Base-by-base conservation (phyloP, 352 stramenopile genomes). In the Phytophthora constricta region DNA sequence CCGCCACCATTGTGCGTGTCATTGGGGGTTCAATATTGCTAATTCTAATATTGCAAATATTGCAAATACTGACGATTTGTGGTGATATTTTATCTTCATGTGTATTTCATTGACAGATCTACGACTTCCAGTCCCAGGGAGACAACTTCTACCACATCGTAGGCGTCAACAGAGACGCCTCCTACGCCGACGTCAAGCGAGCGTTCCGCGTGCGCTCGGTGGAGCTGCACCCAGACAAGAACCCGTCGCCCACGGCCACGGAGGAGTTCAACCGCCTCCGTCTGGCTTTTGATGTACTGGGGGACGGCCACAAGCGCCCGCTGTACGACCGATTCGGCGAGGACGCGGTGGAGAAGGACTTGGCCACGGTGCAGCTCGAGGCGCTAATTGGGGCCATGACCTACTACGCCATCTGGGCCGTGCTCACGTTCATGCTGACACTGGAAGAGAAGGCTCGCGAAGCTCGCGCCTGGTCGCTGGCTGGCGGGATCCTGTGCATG, bases 141-240 rank as follows among this genome's bases (percentile, higher is more conserved):
- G 83, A 80, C 52, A 99, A 99, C 70, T 97, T 98, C 70, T 99
- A 99, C 73, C 73, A 89, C 53, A 76, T 98, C 39, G 76, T 99
- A 7, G 91, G 87, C 37, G 86, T 98, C 42, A 84, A 77, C 20
- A 91, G 96, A 56, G 89, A 97, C 53, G 90, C 93, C 4, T 95
- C 82, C 43, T 92, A 92, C 41, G 62, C 95, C 4, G 97, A 99
- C 65, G 98, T 99, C 71, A 99, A 99, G 76, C 89, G 92, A 27
- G 92, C 96, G n/a, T 99, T 99, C 86, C 97, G 98, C 70, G 80
- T 86, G 60, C 86, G 97, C 25, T 97, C 90, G 8, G 79, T 99
- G 16, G 91, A 98, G 76, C 84, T 99, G 22, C 97, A 99, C 62
- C 97, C 97, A 2, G 97, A 99, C 79, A 99, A 99, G 79, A 99